Evolutionary conservation across 805 yeast genomes (phyloP), one percentile per base, ranked within the genome.

Genomic region (Saccharomyces cerevisiae): DNA sequence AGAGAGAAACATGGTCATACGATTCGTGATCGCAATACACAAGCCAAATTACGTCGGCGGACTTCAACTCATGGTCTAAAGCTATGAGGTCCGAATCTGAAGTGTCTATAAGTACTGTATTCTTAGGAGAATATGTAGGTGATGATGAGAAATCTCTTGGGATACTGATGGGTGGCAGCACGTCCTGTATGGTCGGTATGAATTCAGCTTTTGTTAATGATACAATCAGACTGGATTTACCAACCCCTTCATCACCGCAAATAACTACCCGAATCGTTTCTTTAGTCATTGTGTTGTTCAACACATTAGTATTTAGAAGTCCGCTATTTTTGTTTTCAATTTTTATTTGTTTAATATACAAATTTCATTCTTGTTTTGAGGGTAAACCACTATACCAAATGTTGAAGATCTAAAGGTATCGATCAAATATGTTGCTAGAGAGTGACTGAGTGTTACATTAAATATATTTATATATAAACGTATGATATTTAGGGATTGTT

Each of bases 161-260:
- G 14, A 92, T 85, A 6, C 89, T 83, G 11, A 94, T 82, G 2
- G 95, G 87, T 0, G 97, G 96, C 2, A 94, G 70, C 0, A 87
- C 85, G 53, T 84, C 82, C 61, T 87, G 94, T 26, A 89, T 78
- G 59, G 83, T 84, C 1, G 92, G 83, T 0, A 87, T 85, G 66
- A 82, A 90, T 27, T 82, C 79, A 61, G 88, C 96, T 68, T 90
- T 92, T 31, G 89, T 84, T 26, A 94, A 75, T 0, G 96, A 77
- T 0, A 94, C 83, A 24, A 92, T 82, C 50, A 94, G 73, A 29
- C 89, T 82, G 4, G 91, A 83, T 64, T 89, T 89, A 1, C 96
- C 96, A 3, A 89, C 96, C 26, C 89, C 87, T 57, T 88, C 95
- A 71, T 94, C 99, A 10, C 99, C 99, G 69, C 97, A 90, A 0